These are phyloP conservation scores for Cyclotella atomus DNA, from an alignment of 108 stramenopile genomes.

Conservation along the genomic window DNA sequence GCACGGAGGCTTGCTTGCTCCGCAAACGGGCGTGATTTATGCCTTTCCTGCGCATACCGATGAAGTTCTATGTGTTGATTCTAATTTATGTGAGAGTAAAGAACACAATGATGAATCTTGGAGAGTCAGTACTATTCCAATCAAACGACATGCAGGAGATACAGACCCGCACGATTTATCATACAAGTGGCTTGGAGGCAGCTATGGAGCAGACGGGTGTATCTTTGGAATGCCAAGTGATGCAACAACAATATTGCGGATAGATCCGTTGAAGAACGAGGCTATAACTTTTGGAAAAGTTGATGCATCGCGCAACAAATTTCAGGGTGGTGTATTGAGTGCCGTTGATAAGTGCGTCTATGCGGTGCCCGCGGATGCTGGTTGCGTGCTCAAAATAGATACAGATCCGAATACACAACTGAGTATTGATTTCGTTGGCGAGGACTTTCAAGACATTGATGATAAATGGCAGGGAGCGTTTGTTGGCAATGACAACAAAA, in stretches of 20 bases:
- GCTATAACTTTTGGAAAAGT: slow-evolving; percentile 44
- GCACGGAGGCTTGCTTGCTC: slow-evolving; percentile 58
- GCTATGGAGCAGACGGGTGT: slow-evolving; percentile 77
- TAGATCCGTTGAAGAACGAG: slow-evolving; percentile 42
- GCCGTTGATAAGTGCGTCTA: slow-evolving; percentile 77
- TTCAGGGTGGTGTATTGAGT: slow-evolving; percentile 77
- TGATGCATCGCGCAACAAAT: slow-evolving; percentile 23
- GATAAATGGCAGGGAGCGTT: slow-evolving; percentile 59
- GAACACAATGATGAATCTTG: slow-evolving; percentile 33
- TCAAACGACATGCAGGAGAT: slow-evolving; percentile 35
- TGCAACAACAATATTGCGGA: slow-evolving; percentile 43
- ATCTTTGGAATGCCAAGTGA: slow-evolving; percentile 80
- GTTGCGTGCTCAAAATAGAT: slow-evolving; percentile 68
- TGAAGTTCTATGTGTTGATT: slow-evolving; percentile 48
- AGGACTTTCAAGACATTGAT: slow-evolving; percentile 27
- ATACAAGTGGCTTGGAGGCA: slow-evolving; percentile 69
- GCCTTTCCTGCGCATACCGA: slow-evolving; percentile 47
- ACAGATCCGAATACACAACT: slow-evolving; percentile 37
- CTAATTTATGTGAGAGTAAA: slow-evolving; percentile 26
- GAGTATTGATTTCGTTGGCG: slow-evolving; percentile 27
- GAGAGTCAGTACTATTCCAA: slow-evolving; percentile 44
- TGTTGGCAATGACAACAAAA: slow-evolving; percentile 69
- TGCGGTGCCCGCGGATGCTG: slow-evolving; percentile 73
- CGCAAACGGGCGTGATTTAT: slow-evolving; percentile 41
- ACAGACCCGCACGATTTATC: slow-evolving; percentile 23